Percentiles rank a stretch among this genome's conserved stretches.
phyloP scores from a whole-genome alignment of 2,329 filamentous ascomycete species.

The Exophiala sp. region DNA sequence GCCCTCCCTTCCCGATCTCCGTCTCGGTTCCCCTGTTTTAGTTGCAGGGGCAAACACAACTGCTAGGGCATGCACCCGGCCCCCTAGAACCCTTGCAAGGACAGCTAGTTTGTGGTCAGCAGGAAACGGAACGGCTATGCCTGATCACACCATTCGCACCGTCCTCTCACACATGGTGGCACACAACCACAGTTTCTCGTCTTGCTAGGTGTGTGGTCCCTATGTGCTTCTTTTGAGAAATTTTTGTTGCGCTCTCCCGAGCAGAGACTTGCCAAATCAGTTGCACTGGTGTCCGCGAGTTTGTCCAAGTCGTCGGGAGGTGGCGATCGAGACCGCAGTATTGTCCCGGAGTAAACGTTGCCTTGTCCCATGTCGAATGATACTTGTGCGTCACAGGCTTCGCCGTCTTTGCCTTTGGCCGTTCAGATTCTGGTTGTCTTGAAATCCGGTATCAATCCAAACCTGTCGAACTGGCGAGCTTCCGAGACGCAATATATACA shows the following conservation, averaged over 20 bases:
- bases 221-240: background rate
- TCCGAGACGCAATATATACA: background rate
- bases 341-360: background rate
- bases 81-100: constrained; percentile 15
- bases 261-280: background rate
- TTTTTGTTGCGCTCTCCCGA: background rate
- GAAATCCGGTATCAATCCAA: background rate
- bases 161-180: constrained; percentile 16
- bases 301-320: background rate
- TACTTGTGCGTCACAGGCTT: too few species aligned
- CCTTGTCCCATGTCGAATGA: background rate
- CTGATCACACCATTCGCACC: background rate
- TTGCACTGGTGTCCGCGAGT: background rate
- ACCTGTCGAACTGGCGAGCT: background rate
- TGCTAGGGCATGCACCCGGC: constrained; percentile 16
- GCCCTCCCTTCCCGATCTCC: background rate
- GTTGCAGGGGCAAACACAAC: constrained; percentile 21
- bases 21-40: too few species aligned
- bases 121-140: background rate
- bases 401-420: too few species aligned
- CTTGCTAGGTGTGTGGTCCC: constrained; percentile 5
- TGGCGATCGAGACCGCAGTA: background rate
- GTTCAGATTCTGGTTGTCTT: background rate
- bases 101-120: constrained; percentile 14
- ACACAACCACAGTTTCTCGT: constrained; percentile 22